These are phyloP conservation scores for Pythium insidiosum DNA, from an alignment of 352 stramenopile species.

Conservation along the genomic window DNA sequence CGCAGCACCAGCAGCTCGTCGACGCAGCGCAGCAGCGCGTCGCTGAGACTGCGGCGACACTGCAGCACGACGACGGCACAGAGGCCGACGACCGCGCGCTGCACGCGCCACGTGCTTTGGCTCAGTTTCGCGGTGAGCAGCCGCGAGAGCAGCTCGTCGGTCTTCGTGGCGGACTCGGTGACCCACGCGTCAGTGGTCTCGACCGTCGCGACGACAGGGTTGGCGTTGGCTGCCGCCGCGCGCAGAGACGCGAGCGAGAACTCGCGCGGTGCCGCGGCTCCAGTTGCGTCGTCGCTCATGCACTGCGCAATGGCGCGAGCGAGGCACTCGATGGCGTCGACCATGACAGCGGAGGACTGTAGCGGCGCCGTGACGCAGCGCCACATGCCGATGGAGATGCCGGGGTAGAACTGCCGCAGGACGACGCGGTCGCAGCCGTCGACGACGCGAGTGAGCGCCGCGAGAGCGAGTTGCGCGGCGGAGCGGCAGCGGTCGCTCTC, in stretches of 20 bases:
- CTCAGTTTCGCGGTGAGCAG: slow-evolving; percentile 34
- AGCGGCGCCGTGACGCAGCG: slow-evolving; percentile 54
- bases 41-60: slow-evolving; percentile 34
- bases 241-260: slow-evolving; percentile 18
- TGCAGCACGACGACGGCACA: slow-evolving; percentile 45
- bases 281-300: slow-evolving; percentile 19
- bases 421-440: not conserved
- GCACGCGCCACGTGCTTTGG: slow-evolving; percentile 51
- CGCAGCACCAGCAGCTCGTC: slow-evolving; percentile 71
- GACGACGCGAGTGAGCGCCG: slow-evolving; percentile 17
- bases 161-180: slow-evolving; percentile 36
- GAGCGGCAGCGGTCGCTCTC: slow-evolving; percentile 39
- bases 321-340: slow-evolving; percentile 52
- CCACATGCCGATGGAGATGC: slow-evolving; percentile 53
- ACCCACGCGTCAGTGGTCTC: slow-evolving; percentile 35
- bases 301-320: slow-evolving; percentile 22
- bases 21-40: slow-evolving; percentile 67
- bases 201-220: not conserved
- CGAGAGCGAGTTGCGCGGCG: slow-evolving; percentile 25
- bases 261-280: not conserved
- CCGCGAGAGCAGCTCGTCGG: slow-evolving; percentile 51
- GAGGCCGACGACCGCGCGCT: slow-evolving; percentile 43
- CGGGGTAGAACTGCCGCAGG: slow-evolving; percentile 66
- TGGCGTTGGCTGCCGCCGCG: not conserved
- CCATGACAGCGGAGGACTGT: slow-evolving; percentile 55